Evolutionary conservation across 2,329 filamentous ascomycete species (phyloP).

Genomic region (Pochonia chlamydosporia): DNA sequence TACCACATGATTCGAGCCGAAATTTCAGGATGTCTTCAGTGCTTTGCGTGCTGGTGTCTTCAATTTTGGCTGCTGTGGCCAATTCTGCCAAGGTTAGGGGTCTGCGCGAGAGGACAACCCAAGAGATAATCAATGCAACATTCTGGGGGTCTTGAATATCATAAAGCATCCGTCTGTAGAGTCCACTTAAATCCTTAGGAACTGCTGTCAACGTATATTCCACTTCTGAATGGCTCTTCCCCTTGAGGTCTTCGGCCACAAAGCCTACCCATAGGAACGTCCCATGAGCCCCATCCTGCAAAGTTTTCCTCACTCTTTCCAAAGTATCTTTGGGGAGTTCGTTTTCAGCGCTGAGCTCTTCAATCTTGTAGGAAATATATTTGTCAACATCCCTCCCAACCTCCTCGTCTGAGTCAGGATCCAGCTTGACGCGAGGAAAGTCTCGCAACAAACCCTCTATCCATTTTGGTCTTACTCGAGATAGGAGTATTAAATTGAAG

Average conservation of each 20-base stretch:
- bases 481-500: not conserved
- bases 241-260: constrained; percentile 24
- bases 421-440: too few species aligned
- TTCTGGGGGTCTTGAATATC: not conserved
- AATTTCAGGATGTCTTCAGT: not conserved
- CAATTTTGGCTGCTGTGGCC: not conserved
- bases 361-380: constrained; percentile 26
- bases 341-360: constrained; percentile 12
- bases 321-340: constrained; percentile 11
- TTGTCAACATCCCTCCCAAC: too few species aligned
- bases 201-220: too few species aligned
- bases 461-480: not conserved
- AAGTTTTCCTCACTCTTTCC: constrained; percentile 11
- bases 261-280: constrained; percentile 33
- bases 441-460: too few species aligned
- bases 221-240: too few species aligned
- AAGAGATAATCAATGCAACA: not conserved
- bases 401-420: too few species aligned
- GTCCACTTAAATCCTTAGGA: constrained; percentile 15
- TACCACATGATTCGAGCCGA: too few species aligned
- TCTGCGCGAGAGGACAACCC: not conserved
- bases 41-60: not conserved
- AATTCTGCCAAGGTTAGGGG: not conserved
- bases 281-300: constrained; percentile 18
- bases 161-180: not conserved